Evolutionary conservation across 2,329 filamentous ascomycete species (phyloP).

Genomic region (Exutisphaerella laricina): DNA sequence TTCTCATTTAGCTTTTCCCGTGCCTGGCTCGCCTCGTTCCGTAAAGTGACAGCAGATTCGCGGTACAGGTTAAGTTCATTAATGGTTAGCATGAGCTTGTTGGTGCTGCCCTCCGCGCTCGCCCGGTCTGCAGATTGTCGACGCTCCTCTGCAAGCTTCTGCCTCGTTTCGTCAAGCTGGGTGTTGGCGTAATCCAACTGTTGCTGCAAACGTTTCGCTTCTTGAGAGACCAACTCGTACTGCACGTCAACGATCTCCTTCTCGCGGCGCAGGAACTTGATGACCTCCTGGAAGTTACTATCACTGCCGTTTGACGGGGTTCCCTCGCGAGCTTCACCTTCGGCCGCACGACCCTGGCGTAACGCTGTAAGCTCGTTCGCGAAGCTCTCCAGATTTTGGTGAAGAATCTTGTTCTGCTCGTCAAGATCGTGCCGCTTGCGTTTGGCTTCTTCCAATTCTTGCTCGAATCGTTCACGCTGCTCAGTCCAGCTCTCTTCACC

Average conservation of each 20-base stretch:
- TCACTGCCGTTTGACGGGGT: conserved; percentile 14
- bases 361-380: conserved; percentile 67
- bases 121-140: conserved; percentile 67
- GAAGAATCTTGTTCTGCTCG: conserved; percentile 83
- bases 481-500: conserved; percentile 87
- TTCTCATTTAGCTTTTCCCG: conserved; percentile 72
- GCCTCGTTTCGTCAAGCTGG: conserved; percentile 79
- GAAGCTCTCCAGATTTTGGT: conserved; percentile 81
- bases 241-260: conserved; percentile 99
- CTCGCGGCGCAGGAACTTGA: conserved; percentile 84
- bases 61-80: conserved; percentile 94
- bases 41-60: conserved; percentile 86
- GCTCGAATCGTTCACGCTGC: conserved; percentile 71
- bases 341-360: conserved; percentile 64
- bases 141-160: conserved; percentile 88
- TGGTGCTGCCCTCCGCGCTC: conserved; percentile 70
- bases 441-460: conserved; percentile 73
- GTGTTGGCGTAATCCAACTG: conserved; percentile 81
- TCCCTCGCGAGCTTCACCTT: conserved; percentile 46
- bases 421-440: conserved; percentile 76
- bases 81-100: conserved; percentile 87
- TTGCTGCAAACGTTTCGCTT: conserved; percentile 81
- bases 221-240: conserved; percentile 80
- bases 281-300: conserved; percentile 82
- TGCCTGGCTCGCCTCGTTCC: conserved; percentile 76